A percentile compares a stretch with the other conserved stretches of the same genome.
Conservation (phyloP, 2,329 filamentous ascomycete species). For the Colletotrichum sansevieriae region DNA sequence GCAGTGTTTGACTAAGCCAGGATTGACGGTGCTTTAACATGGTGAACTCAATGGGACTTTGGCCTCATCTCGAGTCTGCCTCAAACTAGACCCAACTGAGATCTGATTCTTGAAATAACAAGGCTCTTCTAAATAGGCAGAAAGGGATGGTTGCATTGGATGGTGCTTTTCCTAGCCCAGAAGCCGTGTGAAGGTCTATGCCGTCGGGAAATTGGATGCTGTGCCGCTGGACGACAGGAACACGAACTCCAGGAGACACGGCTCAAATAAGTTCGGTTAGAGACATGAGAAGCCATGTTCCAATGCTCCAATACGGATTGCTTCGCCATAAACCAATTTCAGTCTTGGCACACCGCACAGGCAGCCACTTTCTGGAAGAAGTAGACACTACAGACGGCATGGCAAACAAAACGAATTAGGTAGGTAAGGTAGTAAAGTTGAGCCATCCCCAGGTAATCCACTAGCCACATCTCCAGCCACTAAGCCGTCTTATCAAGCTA, state of each 20-base stretch:
- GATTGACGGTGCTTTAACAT: conserved; percentile 57
- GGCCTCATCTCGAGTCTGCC: conserved; percentile 32
- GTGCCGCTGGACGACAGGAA: conserved; percentile 28
- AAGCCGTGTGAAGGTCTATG: neutral
- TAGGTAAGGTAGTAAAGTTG: no score
- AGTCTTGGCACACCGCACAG: no score
- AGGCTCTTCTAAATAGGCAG: neutral
- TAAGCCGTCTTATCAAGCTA: neutral
- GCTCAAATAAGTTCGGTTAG: neutral
- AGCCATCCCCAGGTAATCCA: neutral
- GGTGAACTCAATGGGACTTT: neutral
- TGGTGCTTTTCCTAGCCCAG: conserved; percentile 5
- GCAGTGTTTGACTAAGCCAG: conserved; percentile 55
- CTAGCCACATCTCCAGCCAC: neutral
- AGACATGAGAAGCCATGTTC: neutral
- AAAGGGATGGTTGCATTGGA: neutral
- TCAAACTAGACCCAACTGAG: conserved; percentile 25
- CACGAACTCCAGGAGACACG: neutral
- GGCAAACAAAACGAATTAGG: no score
- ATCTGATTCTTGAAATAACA: neutral
- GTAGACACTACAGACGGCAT: neutral
- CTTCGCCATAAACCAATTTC: no score
- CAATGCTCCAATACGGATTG: neutral
- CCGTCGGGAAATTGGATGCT: conserved; percentile 12
- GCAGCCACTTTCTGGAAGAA: no score